Evolutionary conservation across 345 rosid genomes (phyloP), one percentile per base, ranked within the genome.

Genomic region (Durio zibethinus): DNA sequence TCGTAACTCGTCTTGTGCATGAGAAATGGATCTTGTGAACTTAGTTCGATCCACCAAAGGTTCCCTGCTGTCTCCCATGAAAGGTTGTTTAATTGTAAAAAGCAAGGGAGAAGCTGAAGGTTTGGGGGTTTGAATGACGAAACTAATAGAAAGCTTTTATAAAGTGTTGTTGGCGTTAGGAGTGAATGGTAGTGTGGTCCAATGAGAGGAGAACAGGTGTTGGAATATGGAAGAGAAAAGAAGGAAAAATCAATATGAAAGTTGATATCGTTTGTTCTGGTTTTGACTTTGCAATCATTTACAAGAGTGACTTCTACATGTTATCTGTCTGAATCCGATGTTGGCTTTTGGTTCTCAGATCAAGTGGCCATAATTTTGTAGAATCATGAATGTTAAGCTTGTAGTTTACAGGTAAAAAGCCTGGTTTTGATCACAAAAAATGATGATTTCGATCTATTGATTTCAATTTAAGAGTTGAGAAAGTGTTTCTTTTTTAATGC

Each of bases 1-100:
- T 0, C 82, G 84, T 4, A 95, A 84, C 86, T 95, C 98, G 85
- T 95, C 99, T 42, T 87, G 86, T 0, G 93, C 89, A 73, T 93
- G 82, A 0, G 97, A 93, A 1, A 68, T 78, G 77, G 85, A 77
- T 7, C 99, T 88, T 20, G 66, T 66, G 54, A 86, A 87, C 77
- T 74, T 91, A 74, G 81, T 78, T 18, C 74, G 57, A 71, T 54
- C 72, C 1, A 88, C 35, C 23, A 90, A 50, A 7, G 87, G 74
- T 33, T 86, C 88, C 40, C 53, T 33, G 63, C 64, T 80, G 79
- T 69, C 90, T 56, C 80, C 94, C 86, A 85, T 88, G 77, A 76
- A 73, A 75, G 73, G 15, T 29, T 33, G 23, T 20, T 40, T 60
- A 14, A n/a, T 1, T 47, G 40, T 10, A 6, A 9, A 20, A 9